These are phyloP conservation scores for Nyctanthes arbortristis DNA, from an alignment of 257 asterid species.

Conservation along the genomic window DNA sequence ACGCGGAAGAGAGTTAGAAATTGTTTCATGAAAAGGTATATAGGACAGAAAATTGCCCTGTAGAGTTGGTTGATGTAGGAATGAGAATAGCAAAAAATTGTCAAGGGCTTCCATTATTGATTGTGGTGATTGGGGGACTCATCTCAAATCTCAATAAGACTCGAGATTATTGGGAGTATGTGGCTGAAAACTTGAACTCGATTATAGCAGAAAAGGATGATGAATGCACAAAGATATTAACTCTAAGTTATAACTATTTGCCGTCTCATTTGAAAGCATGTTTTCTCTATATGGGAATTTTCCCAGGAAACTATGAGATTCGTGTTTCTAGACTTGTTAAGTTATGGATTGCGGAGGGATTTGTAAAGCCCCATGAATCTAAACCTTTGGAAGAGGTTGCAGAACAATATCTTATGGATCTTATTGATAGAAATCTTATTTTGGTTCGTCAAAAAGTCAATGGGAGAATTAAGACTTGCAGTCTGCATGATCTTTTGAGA, in stretches of 20 bases:
- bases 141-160: background rate
- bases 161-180: slow-evolving; percentile 21
- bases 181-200: slow-evolving; percentile 16
- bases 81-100: background rate
- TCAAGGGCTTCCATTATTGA: background rate
- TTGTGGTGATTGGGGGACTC: background rate
- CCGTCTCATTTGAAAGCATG: slow-evolving; percentile 22
- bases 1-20: background rate
- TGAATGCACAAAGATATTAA: slow-evolving; percentile 17
- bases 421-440: slow-evolving; percentile 33
- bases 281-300: no score
- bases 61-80: background rate
- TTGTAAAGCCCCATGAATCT: background rate
- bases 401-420: slow-evolving; percentile 18
- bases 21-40: background rate
- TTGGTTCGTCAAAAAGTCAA: slow-evolving; percentile 6
- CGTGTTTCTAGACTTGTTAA: slow-evolving; percentile 5
- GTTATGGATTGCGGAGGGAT: slow-evolving; percentile 36
- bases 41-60: background rate
- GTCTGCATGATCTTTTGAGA: slow-evolving; percentile 29
- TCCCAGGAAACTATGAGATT: slow-evolving; percentile 8
- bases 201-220: slow-evolving; percentile 10
- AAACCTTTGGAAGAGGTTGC: slow-evolving; percentile 31
- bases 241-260: slow-evolving; percentile 28
- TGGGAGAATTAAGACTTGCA: slow-evolving; percentile 19